These are phyloP conservation scores for Pseudocohnilembus persalinus DNA, from an alignment of 169 alveolate species.

Conservation along the genomic window DNA sequence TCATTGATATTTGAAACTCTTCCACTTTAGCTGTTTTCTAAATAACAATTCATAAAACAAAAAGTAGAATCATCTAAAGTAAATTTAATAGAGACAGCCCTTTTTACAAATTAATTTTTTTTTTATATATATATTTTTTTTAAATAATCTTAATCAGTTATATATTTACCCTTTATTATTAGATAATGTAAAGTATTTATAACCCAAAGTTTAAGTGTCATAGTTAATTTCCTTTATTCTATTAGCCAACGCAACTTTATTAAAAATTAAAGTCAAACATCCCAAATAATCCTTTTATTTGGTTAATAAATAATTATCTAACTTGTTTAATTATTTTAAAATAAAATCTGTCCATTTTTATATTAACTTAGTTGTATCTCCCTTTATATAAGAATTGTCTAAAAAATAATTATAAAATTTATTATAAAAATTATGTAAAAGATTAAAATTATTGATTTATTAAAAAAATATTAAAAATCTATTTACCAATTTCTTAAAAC, in stretches of 20 bases:
- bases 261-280: constrained; percentile 45
- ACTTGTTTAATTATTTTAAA: constrained; percentile 32
- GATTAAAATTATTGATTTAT: neutral
- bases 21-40: constrained; percentile 43
- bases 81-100: constrained; percentile 73
- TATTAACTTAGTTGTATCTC: constrained; percentile 40
- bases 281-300: constrained; percentile 60
- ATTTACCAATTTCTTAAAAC: constrained; percentile 53
- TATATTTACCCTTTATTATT: constrained; percentile 36
- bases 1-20: constrained; percentile 48
- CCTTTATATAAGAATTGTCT: constrained; percentile 40
- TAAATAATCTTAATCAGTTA: constrained; percentile 27
- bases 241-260: constrained; percentile 24
- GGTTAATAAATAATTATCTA: constrained; percentile 44
- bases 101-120: constrained; percentile 69
- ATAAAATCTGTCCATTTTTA: constrained; percentile 41
- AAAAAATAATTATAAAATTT: neutral
- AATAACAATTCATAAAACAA: constrained; percentile 55
- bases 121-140: constrained; percentile 32
- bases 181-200: constrained; percentile 34
- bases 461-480: constrained; percentile 37
- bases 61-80: constrained; percentile 56
- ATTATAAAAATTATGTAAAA: neutral
- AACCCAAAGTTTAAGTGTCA: constrained; percentile 48
- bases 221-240: constrained; percentile 57